A percentile compares a stretch with the other conserved stretches of the same genome.
Conservation (phyloP, 1,284 basidiomycete genomes). For the Moesziomyces sp. region DNA sequence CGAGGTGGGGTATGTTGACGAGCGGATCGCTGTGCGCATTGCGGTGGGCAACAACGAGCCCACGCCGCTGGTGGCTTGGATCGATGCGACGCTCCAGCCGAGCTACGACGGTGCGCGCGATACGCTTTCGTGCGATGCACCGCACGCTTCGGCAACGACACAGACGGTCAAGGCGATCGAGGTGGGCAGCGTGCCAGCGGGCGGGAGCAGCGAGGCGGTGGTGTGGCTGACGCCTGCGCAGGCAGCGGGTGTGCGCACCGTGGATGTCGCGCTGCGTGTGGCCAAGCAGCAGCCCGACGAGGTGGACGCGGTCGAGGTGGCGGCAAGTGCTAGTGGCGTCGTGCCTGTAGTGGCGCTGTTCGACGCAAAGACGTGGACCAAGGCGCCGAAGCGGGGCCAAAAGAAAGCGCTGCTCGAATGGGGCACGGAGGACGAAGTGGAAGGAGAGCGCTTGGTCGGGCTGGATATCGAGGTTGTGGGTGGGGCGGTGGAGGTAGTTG, state of each 20-base stretch:
- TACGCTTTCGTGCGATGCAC: neutral
- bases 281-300: neutral
- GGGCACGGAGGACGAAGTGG: conserved; percentile 4
- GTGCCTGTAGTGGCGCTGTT: conserved; percentile 9
- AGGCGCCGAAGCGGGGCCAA: neutral
- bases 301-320: conserved; percentile 8
- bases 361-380: conserved; percentile 3
- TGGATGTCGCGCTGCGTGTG: conserved; percentile 11
- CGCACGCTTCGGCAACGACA: neutral
- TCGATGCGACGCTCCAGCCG: conserved; percentile 29
- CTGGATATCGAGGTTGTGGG: conserved; percentile 13
- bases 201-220: conserved; percentile 3
- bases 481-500: neutral
- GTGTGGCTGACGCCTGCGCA: conserved; percentile 15
- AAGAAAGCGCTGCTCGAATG: conserved; percentile 16
- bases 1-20: conserved; percentile 21
- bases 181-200: conserved; percentile 3
- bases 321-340: conserved; percentile 1
- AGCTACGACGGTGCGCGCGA: conserved; percentile 34
- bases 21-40: conserved; percentile 19
- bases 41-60: conserved; percentile 24
- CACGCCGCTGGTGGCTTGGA: neutral
- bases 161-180: neutral
- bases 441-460: conserved; percentile 4
- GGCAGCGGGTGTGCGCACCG: conserved; percentile 7